Percentiles rank a stretch among this genome's conserved stretches.
Conservation (phyloP, 768 basidiomycete species). For the Mycena sanguinolenta region DNA sequence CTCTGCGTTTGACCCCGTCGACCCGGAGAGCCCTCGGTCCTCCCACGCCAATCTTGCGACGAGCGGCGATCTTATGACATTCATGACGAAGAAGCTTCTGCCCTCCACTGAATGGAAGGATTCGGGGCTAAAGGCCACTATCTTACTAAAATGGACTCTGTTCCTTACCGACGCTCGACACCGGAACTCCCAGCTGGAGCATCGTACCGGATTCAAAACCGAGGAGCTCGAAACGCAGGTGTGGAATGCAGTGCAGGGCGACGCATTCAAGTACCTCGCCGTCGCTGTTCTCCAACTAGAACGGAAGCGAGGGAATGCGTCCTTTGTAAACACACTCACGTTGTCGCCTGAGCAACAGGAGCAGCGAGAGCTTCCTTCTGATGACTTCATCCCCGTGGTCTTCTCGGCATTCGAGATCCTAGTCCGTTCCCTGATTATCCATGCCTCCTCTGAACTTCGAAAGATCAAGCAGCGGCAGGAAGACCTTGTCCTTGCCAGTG, state of each 20-base stretch:
- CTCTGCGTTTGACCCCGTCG: conserved; percentile 74
- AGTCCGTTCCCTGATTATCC: conserved; percentile 77
- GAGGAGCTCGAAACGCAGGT: conserved; percentile 87
- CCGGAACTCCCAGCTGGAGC: conserved; percentile 74
- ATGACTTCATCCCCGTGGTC: conserved; percentile 68
- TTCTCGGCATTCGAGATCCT: conserved; percentile 79
- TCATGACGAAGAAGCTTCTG: conserved; percentile 72
- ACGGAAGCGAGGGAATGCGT: conserved; percentile 55
- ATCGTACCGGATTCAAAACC: conserved; percentile 74
- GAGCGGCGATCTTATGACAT: conserved; percentile 61
- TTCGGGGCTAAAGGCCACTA: conserved; percentile 74
- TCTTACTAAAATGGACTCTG: conserved; percentile 90
- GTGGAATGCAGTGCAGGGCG: conserved; percentile 86
- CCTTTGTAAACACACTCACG: conserved; percentile 50
- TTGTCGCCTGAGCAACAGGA: conserved; percentile 58
- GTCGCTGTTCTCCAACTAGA: conserved; percentile 70
- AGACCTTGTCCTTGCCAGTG: conserved; percentile 79
- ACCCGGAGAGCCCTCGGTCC: conserved; percentile 63
- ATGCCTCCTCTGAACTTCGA: conserved; percentile 84
- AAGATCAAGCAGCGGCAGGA: conserved; percentile 94
- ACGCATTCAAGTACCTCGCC: conserved; percentile 82
- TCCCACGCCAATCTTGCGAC: conserved; percentile 63
- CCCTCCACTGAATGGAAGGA: conserved; percentile 75
- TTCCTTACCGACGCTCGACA: conserved; percentile 85
- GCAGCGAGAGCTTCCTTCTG: conserved; percentile 58